These are phyloP conservation scores for Pseudocercospora vitis DNA, from an alignment of 2,329 filamentous ascomycete genomes.

Conservation along the genomic window DNA sequence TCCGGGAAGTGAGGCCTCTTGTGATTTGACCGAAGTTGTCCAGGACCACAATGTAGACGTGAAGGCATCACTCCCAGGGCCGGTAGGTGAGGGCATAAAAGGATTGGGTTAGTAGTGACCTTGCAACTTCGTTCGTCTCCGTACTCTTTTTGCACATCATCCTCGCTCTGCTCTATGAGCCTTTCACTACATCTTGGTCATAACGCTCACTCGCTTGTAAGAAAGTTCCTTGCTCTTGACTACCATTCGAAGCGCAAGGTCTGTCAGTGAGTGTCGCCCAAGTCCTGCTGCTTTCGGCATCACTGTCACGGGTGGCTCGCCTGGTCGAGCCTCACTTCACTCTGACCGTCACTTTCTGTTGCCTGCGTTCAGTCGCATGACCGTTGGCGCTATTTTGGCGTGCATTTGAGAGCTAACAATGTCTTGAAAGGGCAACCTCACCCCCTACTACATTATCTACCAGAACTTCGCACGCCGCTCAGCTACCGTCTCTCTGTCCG, in stretches of 20 bases:
- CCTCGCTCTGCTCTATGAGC: conserved; percentile 24
- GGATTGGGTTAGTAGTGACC: background rate
- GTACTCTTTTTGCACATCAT: conserved; percentile 1
- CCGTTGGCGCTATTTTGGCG: background rate
- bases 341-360: conserved; percentile 1
- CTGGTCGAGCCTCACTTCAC: too few relatives aligned
- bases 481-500: background rate
- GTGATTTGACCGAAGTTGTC: conserved; percentile 6
- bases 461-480: conserved; percentile 6
- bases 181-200: conserved; percentile 30
- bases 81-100: background rate
- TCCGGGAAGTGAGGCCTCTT: conserved; percentile 2
- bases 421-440: background rate
- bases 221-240: conserved; percentile 26
- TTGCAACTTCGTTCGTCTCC: background rate
- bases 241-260: conserved; percentile 14
- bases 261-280: conserved; percentile 9
- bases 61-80: background rate
- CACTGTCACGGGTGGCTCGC: too few relatives aligned
- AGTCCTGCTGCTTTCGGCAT: too few relatives aligned
- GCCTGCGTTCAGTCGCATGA: background rate
- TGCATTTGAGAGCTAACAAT: background rate
- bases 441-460: background rate
- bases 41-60: background rate
- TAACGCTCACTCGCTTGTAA: conserved; percentile 29